Evolutionary conservation across 2,329 filamentous ascomycete genomes (phyloP).

Genomic region (Microsporum audouinii): DNA sequence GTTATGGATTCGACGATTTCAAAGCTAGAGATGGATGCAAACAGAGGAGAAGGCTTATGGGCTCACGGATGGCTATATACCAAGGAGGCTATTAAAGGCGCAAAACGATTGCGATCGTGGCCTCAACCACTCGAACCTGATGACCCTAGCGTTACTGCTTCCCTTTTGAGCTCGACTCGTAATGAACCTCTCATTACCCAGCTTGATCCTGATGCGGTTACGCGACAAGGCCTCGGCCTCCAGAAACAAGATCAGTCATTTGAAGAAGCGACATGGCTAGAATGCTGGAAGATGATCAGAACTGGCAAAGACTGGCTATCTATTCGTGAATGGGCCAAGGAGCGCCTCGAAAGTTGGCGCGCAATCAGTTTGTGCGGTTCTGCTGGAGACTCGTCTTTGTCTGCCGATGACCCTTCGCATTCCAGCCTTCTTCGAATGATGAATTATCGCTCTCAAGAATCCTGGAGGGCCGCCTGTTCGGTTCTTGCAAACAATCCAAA

Average conservation of each 20-base stretch:
- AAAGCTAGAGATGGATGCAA: constrained; percentile 63
- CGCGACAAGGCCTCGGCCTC: constrained; percentile 62
- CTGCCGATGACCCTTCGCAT: constrained; percentile 23
- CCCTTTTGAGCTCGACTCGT: constrained; percentile 46
- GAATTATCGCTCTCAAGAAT: constrained; percentile 30
- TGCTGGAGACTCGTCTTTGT: constrained; percentile 22
- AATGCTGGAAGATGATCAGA: constrained; percentile 86
- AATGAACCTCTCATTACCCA: constrained; percentile 65
- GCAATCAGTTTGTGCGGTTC: constrained; percentile 66
- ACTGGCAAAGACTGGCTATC: constrained; percentile 63
- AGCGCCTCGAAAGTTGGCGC: constrained; percentile 79
- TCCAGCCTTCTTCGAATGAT: constrained; percentile 33
- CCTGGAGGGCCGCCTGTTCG: constrained; percentile 30
- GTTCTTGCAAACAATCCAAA: constrained; percentile 49
- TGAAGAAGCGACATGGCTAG: constrained; percentile 81
- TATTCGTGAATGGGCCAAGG: constrained; percentile 75
- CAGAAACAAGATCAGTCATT: constrained; percentile 78
- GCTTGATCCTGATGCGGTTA: constrained; percentile 81
- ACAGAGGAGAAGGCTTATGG: constrained; percentile 64
- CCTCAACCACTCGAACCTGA: constrained; percentile 54
- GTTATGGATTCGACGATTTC: constrained; percentile 65
- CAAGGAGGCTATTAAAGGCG: constrained; percentile 74
- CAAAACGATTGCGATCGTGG: constrained; percentile 66
- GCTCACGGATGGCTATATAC: constrained; percentile 89
- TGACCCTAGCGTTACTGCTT: constrained; percentile 45